Conservation (phyloP, 352 stramenopile genomes). For the Pelagophyceae sp. region DNA sequence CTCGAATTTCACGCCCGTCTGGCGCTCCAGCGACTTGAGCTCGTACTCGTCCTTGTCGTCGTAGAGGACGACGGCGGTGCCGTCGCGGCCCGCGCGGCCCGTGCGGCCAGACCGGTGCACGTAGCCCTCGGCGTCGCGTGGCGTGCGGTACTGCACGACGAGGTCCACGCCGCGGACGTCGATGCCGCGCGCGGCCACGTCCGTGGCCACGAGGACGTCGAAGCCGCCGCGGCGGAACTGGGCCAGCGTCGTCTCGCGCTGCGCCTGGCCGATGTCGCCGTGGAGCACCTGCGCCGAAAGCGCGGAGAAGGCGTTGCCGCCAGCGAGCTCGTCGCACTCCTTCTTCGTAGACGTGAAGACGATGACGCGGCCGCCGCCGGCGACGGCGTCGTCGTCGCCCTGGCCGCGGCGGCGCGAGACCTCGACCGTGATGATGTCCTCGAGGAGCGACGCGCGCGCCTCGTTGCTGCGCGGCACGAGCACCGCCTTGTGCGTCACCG, state of each 20-base stretch:
- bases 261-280: constrained; percentile 89
- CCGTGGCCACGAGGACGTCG: constrained; percentile 87
- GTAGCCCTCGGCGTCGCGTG: constrained; percentile 83
- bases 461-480: constrained; percentile 62
- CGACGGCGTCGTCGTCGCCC: constrained; percentile 47
- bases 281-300: constrained; percentile 76
- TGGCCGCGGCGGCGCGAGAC: constrained; percentile 44
- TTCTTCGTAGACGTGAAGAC: constrained; percentile 96
- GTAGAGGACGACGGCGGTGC: constrained; percentile 74
- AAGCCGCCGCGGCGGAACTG: constrained; percentile 88
- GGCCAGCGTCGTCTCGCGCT: constrained; percentile 92
- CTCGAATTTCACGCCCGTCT: constrained; percentile 37
- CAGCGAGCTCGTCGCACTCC: constrained; percentile 84
- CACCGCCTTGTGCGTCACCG: constrained; percentile 80
- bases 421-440: constrained; percentile 62
- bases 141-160: constrained; percentile 81
- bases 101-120: constrained; percentile 89
- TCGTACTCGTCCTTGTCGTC: constrained; percentile 46
- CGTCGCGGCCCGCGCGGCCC: constrained; percentile 78
- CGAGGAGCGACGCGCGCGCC: constrained; percentile 49
- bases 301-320: constrained; percentile 66
- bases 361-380: constrained; percentile 54
- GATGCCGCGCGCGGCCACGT: constrained; percentile 88
- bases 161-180: constrained; percentile 86
- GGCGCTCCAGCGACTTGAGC: constrained; percentile 53